Base-by-base conservation (phyloP, 2,329 filamentous ascomycete genomes). In the Trichocomaceae sp. region DNA sequence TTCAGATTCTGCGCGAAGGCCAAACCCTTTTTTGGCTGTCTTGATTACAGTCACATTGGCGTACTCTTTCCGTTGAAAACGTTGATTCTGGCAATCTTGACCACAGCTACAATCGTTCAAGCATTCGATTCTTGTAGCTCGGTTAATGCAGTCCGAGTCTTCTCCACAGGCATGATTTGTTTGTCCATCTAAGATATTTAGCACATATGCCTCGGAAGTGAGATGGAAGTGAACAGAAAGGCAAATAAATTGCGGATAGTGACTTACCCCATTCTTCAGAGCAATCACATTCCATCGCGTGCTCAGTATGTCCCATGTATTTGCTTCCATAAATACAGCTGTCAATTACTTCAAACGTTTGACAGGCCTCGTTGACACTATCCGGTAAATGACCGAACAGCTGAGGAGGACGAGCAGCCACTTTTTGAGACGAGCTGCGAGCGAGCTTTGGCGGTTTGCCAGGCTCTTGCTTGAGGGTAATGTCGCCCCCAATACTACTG, bases 111-210 rank as follows among this genome's bases (percentile, higher is more conserved):
- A 93, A 62, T 91, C 87, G 58, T 83, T 83, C 35, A 88, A 81
- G 69, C 93, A 99, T 75, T 99, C 93, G 83, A 97, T 96, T 72
- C 96, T 97, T 56, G 92, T 97, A 56, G 90, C 88, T 65, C 93
- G 88, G 72, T 99, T 99, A 78, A 99, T 99, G 74, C 93, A 99
- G 72, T 97, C 92, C 15, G 91, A 95, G 72, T 96, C 90, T 65
- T 96, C 91, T 61, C 89, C 92, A 71, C 93, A 99, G 49, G 93
- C 91, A 73, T 86, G 74, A 70, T 99, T 99, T 55, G 67, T 72
- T 58, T 74, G 73, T 22, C 73, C 72, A 17, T 73, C 65, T 50
- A 75, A 45, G 66, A 83, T 81, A 4, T 48, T 42, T 13, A 42
- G 39, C 6, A 22, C 17, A 42, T 42, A 29, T 3, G 10, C 39